A percentile compares a stretch with the other conserved stretches of the same genome.
These are phyloP conservation scores for Dentipellis fragilis DNA, from an alignment of 768 basidiomycete genomes.

Conservation along the genomic window DNA sequence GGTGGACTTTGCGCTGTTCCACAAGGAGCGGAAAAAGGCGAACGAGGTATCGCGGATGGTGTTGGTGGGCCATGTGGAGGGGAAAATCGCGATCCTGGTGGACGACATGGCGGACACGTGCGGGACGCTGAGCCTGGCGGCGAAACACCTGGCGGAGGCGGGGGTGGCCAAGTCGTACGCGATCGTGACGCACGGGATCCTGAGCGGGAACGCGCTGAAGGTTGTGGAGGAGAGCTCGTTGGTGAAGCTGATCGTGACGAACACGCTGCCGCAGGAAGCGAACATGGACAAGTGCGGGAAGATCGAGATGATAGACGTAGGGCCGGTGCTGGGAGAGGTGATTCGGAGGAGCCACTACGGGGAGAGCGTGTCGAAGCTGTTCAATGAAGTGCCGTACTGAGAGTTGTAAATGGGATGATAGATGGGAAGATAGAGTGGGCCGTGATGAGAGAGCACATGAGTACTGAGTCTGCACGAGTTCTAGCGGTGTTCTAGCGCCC, in stretches of 20 bases:
- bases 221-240: constrained; percentile 63
- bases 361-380: constrained; percentile 84
- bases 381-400: constrained; percentile 85
- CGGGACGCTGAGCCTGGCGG: constrained; percentile 88
- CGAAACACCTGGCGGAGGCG: constrained; percentile 79
- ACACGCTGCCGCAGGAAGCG: constrained; percentile 85
- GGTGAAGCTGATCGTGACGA: constrained; percentile 95
- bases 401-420: constrained; percentile 1
- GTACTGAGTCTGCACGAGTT: background rate
- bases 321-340: constrained; percentile 90
- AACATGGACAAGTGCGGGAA: constrained; percentile 65
- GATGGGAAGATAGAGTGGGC: background rate
- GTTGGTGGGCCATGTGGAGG: constrained; percentile 88
- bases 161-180: constrained; percentile 82
- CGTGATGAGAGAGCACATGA: constrained; percentile 8
- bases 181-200: constrained; percentile 93
- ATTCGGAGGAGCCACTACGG: constrained; percentile 95
- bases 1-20: constrained; percentile 97
- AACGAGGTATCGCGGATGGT: constrained; percentile 94
- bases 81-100: constrained; percentile 88
- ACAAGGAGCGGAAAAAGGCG: constrained; percentile 97
- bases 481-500: background rate
- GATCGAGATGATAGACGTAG: constrained; percentile 92
- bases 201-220: constrained; percentile 82
- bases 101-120: constrained; percentile 99